Percentiles rank a stretch among this genome's conserved stretches.
phyloP scores from a whole-genome alignment of 108 stramenopile genomes.

The Fragilariopsis cylindrus region DNA sequence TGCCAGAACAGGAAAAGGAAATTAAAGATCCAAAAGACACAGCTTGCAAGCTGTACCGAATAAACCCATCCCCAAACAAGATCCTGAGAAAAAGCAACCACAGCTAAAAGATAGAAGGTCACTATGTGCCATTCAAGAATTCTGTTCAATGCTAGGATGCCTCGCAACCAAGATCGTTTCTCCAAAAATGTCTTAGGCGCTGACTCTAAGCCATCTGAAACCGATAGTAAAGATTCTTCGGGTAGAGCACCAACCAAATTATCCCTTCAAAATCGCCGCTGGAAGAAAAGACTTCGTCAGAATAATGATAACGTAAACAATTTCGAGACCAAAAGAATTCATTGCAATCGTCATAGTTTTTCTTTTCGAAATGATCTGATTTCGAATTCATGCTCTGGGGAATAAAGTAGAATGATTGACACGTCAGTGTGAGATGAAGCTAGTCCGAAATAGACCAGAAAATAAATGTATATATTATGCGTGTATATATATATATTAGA shows the following conservation, averaged over 20 bases:
- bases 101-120: conserved; percentile 91
- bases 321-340: conserved; percentile 98
- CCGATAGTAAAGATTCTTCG: conserved; percentile 59
- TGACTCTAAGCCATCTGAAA: conserved; percentile 69
- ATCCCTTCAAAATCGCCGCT: conserved; percentile 45
- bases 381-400: conserved; percentile 77
- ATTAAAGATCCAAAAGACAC: conserved; percentile 95
- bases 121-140: conserved; percentile 95
- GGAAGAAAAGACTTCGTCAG: conserved; percentile 44
- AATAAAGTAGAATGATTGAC: background rate
- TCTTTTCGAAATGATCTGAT: conserved; percentile 81
- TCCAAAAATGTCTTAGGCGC: conserved; percentile 97
- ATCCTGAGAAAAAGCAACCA: conserved; percentile 83
- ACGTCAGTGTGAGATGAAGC: background rate
- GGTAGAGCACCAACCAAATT: conserved; percentile 46
- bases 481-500: too few species aligned
- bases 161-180: conserved; percentile 93
- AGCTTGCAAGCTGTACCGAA: conserved; percentile 88
- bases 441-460: too few species aligned
- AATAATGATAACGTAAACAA: conserved; percentile 88
- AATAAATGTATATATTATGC: background rate
- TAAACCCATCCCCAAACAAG: conserved; percentile 95
- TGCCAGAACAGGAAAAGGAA: conserved; percentile 83
- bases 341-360: conserved; percentile 99
- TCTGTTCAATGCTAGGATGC: conserved; percentile 85